phyloP scores from a whole-genome alignment of 2,329 filamentous ascomycete genomes.

The Botryotinia narcissicola region DNA sequence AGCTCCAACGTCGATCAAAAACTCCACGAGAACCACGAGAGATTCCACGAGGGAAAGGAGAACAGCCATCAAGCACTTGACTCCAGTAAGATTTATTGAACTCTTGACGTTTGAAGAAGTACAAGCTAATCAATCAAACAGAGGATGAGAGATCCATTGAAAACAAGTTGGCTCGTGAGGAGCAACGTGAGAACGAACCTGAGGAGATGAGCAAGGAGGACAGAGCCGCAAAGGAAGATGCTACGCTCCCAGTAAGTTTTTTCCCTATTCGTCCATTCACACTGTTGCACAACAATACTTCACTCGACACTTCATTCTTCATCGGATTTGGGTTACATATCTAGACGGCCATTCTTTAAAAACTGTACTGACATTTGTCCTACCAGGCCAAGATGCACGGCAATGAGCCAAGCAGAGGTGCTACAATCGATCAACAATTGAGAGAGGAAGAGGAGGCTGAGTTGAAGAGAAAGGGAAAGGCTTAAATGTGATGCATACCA shows the following conservation, averaged over 20 bases:
- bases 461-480: constrained; percentile 57
- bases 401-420: constrained; percentile 70
- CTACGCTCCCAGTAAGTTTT: constrained; percentile 54
- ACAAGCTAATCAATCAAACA: constrained; percentile 37
- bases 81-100: constrained; percentile 56
- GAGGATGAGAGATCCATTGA: constrained; percentile 71
- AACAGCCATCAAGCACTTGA: constrained; percentile 68
- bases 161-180: constrained; percentile 66
- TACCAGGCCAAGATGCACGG: constrained; percentile 62
- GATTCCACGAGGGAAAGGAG: constrained; percentile 70
- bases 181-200: constrained; percentile 45
- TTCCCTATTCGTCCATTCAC: not conserved
- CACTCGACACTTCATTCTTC: not conserved
- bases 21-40: constrained; percentile 73
- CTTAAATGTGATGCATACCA: constrained; percentile 30
- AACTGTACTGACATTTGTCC: not conserved
- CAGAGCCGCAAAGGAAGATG: constrained; percentile 45
- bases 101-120: not conserved
- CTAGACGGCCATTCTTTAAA: not conserved
- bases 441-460: constrained; percentile 65
- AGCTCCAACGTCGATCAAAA: constrained; percentile 56
- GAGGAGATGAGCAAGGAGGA: constrained; percentile 41
- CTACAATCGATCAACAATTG: constrained; percentile 68
- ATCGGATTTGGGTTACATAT: not conserved
- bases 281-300: not conserved